Conservation (phyloP, 306 rosid species). For the Fagus crenata region DNA sequence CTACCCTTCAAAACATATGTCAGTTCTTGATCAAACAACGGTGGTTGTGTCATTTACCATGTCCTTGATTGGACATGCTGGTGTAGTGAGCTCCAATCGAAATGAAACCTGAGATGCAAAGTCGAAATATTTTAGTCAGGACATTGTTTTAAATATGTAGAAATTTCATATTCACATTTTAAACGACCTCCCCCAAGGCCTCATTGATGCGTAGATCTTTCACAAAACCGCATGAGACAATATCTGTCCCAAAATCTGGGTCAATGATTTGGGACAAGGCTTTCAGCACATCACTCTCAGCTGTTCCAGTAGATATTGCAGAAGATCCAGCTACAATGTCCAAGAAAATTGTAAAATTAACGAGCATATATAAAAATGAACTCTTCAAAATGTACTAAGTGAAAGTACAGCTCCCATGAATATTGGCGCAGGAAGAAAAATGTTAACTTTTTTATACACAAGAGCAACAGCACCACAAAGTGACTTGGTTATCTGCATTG, state of each 20-base stretch:
- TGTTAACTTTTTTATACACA: background rate
- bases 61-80: slow-evolving; percentile 99
- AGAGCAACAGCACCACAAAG: slow-evolving; percentile 8
- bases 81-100: slow-evolving; percentile 99
- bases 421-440: slow-evolving; percentile 16
- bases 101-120: slow-evolving; percentile 85
- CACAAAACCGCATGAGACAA: slow-evolving; percentile 91
- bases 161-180: slow-evolving; percentile 42
- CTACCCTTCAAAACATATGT: slow-evolving; percentile 73
- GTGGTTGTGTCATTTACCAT: slow-evolving; percentile 91
- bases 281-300: slow-evolving; percentile 77
- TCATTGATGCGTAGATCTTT: slow-evolving; percentile 76
- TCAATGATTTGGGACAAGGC: slow-evolving; percentile 95
- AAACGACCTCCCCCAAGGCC: slow-evolving; percentile 84
- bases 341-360: slow-evolving; percentile 5
- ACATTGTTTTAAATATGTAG: slow-evolving; percentile 38
- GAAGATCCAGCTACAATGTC: slow-evolving; percentile 67
- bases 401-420: background rate
- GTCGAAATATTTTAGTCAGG: slow-evolving; percentile 38
- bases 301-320: slow-evolving; percentile 50
- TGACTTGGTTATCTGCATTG: background rate
- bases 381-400: background rate
- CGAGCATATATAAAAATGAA: slow-evolving; percentile 1
- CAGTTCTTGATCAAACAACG: slow-evolving; percentile 69
- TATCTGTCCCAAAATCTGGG: slow-evolving; percentile 98